Evolutionary conservation across 495 filamentous ascomycete species (phyloP).

Genomic region (Talaromyces adpressus): DNA sequence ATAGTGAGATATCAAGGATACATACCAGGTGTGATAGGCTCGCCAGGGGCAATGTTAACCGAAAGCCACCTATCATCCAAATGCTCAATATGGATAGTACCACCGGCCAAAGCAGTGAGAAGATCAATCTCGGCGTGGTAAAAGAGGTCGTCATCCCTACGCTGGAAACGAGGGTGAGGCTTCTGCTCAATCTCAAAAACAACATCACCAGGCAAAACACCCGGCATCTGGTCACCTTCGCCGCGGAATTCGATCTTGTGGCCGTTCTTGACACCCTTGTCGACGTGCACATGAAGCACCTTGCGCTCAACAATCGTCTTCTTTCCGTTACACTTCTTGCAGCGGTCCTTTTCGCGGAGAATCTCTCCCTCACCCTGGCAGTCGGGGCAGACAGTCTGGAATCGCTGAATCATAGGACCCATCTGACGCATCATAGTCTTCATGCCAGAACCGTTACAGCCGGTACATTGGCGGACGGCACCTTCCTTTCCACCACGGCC

Average conservation of each 20-base stretch:
- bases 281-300: constrained; percentile 95
- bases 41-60: constrained; percentile 83
- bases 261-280: constrained; percentile 85
- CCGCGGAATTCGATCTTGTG: constrained; percentile 95
- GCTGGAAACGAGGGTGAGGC: constrained; percentile 89
- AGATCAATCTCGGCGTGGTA: constrained; percentile 95
- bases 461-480: constrained; percentile 81
- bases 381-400: constrained; percentile 98
- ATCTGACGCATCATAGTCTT: constrained; percentile 99
- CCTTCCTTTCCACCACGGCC: constrained; percentile 97
- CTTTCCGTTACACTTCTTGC: constrained; percentile 91
- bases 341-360: constrained; percentile 91
- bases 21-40: constrained; percentile 90
- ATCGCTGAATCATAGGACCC: constrained; percentile 99
- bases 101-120: constrained; percentile 88
- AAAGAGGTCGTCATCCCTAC: constrained; percentile 93
- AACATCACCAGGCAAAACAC: constrained; percentile 87
- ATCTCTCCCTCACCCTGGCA: constrained; percentile 96
- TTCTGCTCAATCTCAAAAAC: constrained; percentile 98
- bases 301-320: constrained; percentile 97
- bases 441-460: constrained; percentile 91
- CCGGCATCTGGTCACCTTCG: constrained; percentile 94
- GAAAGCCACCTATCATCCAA: constrained; percentile 95
- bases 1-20: constrained; percentile 13
- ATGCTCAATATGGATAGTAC: constrained; percentile 85